Evolutionary conservation across 192 early-diverging fungal genomes (phyloP).

Genomic region (Coemansia reversa): DNA sequence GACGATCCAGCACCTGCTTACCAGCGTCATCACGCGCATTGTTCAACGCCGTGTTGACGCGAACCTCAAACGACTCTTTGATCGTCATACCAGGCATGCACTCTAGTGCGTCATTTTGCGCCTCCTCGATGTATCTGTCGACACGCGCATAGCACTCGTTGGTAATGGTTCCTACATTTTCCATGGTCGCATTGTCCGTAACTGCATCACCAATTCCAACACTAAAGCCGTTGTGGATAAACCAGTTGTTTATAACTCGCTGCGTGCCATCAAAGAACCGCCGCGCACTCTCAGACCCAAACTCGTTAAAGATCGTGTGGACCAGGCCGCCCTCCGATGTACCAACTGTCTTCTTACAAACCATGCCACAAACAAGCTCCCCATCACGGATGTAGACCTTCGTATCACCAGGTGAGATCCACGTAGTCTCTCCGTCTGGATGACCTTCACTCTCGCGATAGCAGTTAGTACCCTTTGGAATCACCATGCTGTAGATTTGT

Average conservation of each 20-base stretch:
- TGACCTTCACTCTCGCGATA: slow-evolving; percentile 71
- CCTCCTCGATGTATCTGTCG: slow-evolving; percentile 72
- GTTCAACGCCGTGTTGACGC: slow-evolving; percentile 84
- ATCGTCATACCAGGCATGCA: slow-evolving; percentile 88
- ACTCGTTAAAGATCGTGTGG: slow-evolving; percentile 94
- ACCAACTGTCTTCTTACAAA: slow-evolving; percentile 95
- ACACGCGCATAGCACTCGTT: slow-evolving; percentile 75
- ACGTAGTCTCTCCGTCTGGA: slow-evolving; percentile 74
- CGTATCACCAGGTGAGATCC: slow-evolving; percentile 86
- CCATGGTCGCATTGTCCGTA: slow-evolving; percentile 81
- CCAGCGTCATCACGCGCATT: slow-evolving; percentile 90
- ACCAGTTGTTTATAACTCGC: slow-evolving; percentile 93
- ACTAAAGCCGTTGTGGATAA: slow-evolving; percentile 91
- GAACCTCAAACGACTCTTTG: slow-evolving; percentile 86
- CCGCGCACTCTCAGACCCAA: slow-evolving; percentile 82
- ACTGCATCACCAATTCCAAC: slow-evolving; percentile 98
- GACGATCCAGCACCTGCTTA: slow-evolving; percentile 73
- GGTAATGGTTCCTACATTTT: slow-evolving; percentile 75
- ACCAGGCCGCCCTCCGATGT: slow-evolving; percentile 81
- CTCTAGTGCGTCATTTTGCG: slow-evolving; percentile 83
- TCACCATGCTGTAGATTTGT: slow-evolving; percentile 92
- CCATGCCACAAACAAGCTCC: slow-evolving; percentile 87
- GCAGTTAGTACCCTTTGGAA: slow-evolving; percentile 92
- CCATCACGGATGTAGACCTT: slow-evolving; percentile 90
- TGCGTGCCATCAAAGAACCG: slow-evolving; percentile 91